Evolutionary conservation across 2,329 filamentous ascomycete genomes (phyloP), one percentile per base, ranked within the genome.

Genomic region (Plectosphaerella cucumerina): DNA sequence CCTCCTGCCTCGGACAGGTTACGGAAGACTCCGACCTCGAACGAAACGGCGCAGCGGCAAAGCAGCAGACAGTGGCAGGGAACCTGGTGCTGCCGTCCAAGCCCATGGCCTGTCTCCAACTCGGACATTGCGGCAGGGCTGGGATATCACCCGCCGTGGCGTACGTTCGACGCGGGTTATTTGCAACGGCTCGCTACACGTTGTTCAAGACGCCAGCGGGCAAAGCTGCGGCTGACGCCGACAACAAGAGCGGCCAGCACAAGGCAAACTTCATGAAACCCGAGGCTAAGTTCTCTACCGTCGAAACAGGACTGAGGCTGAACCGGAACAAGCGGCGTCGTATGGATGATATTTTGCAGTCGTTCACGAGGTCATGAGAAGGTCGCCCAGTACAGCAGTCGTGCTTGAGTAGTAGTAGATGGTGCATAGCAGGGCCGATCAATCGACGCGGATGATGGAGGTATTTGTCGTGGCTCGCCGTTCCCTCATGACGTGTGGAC

Each of bases 1-100:
- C 70, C 53, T 63, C 68, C 5, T 62, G 72, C 45, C 61, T 72
- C 10, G 71, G 70, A 2, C 69, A 73, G 44, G 57, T 72, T 5
- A 62, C 59, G 17, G 51, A 60, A 8, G 69, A 73, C 49, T 47
- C 51, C 3, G 71, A 74, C 53, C 53, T 73, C 18, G 54, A 55
- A 15, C 47, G 50, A 10, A 50, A 51, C 0, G 62, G 59, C 1
- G 46, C 61, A 35, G 58, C 3, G 50, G 60, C 17, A 52, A 52
- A 3, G 69, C 70, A 45, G 61, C 67, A 31, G 26, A 31, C 26
- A 5, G 62, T 67, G 5, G 64, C 59, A 2, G 70, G 66, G 1
- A 62, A 67, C 3, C 66, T 72, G 47, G 61, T 72, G 20, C 58
- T 73, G 9, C 70, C 70, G 11, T 68, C 68, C 5, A 65, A 65